phyloP scores from a whole-genome alignment of 192 early-diverging fungal genomes.

The Chytriomyces sp. region DNA sequence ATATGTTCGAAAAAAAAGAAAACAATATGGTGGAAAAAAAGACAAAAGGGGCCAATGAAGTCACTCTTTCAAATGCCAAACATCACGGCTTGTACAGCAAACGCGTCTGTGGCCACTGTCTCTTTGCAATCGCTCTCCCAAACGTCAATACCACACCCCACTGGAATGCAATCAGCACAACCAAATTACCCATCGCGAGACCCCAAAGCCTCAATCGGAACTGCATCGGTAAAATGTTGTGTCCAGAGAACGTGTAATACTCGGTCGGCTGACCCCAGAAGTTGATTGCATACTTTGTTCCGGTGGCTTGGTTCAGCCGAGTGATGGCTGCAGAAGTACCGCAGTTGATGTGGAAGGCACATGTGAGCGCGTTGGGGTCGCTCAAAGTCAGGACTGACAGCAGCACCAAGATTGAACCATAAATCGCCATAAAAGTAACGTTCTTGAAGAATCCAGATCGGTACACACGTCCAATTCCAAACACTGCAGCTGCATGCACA shows the following conservation, averaged over 20 bases:
- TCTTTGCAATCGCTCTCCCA: constrained; percentile 42
- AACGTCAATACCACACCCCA: constrained; percentile 43
- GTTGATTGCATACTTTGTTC: constrained; percentile 43
- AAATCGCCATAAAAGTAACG: constrained; percentile 59
- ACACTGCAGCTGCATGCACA: constrained; percentile 68
- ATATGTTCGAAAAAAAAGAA: too few species aligned
- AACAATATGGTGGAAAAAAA: too few species aligned
- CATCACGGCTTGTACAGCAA: constrained; percentile 26
- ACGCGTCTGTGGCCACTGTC: constrained; percentile 18
- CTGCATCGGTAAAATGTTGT: constrained; percentile 72
- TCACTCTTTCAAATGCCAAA: too few species aligned
- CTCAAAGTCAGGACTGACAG: constrained; percentile 61
- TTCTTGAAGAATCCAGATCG: constrained; percentile 69
- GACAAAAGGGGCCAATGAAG: too few species aligned
- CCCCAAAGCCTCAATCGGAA: constrained; percentile 67
- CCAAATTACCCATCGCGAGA: constrained; percentile 38
- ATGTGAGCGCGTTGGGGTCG: constrained; percentile 64
- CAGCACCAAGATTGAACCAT: constrained; percentile 51
- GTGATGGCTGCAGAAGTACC: constrained; percentile 59
- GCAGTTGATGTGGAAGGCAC: constrained; percentile 77
- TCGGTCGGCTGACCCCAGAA: constrained; percentile 44
- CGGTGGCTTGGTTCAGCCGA: constrained; percentile 32
- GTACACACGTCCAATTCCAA: constrained; percentile 74
- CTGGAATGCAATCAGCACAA: constrained; percentile 40
- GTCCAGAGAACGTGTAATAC: constrained; percentile 71